Evolutionary conservation across 202 grass and related monocot genomes (phyloP).

Genomic region (Setaria italica): DNA sequence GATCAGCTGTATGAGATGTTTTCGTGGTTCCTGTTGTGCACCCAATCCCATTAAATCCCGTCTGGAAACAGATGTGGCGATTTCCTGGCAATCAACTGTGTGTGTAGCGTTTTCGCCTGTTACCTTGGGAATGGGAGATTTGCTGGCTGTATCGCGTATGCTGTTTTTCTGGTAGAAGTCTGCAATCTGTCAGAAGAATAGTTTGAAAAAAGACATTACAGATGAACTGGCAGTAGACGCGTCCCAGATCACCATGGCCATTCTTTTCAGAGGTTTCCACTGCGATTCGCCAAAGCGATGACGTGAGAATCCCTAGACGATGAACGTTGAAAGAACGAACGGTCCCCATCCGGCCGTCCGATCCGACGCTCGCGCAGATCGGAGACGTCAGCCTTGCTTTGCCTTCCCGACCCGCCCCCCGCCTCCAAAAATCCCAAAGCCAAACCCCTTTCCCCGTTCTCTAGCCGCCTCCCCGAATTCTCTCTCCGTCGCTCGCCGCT

Average conservation of each 20-base stretch:
- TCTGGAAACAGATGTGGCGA: not conserved
- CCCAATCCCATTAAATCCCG: not conserved
- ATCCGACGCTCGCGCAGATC: not conserved
- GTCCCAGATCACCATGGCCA: not conserved
- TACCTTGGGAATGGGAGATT: not conserved
- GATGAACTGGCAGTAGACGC: not conserved
- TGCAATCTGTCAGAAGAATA: not conserved
- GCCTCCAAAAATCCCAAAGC: constrained; percentile 38
- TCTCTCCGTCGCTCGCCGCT: constrained; percentile 19
- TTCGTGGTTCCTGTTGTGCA: not conserved
- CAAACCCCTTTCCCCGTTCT: constrained; percentile 13
- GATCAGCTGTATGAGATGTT: not conserved
- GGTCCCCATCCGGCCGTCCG: not conserved
- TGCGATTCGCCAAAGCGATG: not conserved
- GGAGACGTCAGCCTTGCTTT: constrained; percentile 1
- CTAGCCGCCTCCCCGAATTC: constrained; percentile 54
- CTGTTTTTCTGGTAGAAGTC: not conserved
- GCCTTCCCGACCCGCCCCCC: not conserved
- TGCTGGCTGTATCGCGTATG: not conserved
- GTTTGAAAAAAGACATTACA: not conserved
- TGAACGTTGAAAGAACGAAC: not conserved
- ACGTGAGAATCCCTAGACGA: not conserved
- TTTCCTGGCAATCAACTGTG: not conserved
- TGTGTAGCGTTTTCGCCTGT: not conserved
- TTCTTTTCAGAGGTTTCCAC: not conserved